These are phyloP conservation scores for Candida mesenterica DNA, from an alignment of 1,139 yeast genomes.

Conservation along the genomic window DNA sequence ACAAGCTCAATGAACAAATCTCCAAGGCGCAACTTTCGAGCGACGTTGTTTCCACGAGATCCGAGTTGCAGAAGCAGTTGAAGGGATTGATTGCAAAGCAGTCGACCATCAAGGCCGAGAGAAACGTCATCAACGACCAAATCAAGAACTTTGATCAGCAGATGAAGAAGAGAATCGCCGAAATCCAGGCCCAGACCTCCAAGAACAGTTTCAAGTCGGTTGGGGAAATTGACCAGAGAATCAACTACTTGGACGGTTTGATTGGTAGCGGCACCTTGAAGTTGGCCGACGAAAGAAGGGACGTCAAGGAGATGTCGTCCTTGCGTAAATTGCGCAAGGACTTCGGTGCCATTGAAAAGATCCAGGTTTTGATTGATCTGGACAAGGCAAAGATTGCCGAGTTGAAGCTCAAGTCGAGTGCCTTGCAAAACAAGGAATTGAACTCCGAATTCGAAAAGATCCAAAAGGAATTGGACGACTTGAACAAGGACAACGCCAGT, in stretches of 20 bases:
- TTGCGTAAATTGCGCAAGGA: conserved; percentile 82
- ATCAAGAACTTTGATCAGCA: conserved; percentile 68
- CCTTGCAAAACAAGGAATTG: conserved; percentile 62
- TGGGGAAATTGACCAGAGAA: conserved; percentile 76
- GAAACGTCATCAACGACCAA: conserved; percentile 68
- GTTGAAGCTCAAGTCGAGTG: conserved; percentile 65
- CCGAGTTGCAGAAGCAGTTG: conserved; percentile 63
- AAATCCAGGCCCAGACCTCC: conserved; percentile 68
- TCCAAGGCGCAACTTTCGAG: conserved; percentile 44
- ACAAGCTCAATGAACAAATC: conserved; percentile 43
- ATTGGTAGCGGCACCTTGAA: conserved; percentile 81
- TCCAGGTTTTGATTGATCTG: conserved; percentile 76
- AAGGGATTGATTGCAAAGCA: conserved; percentile 64
- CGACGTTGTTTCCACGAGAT: conserved; percentile 53
- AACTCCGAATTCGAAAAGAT: conserved; percentile 60
- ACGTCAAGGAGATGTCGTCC: conserved; percentile 80
- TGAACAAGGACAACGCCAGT: conserved; percentile 59
- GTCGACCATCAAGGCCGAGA: conserved; percentile 66
- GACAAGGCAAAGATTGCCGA: conserved; percentile 77
- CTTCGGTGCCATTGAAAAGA: conserved; percentile 69
- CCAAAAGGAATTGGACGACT: conserved; percentile 60
- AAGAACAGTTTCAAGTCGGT: conserved; percentile 69
- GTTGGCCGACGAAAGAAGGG: conserved; percentile 88
- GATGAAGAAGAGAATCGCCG: conserved; percentile 74
- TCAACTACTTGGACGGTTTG: conserved; percentile 65